A percentile compares a stretch with the other conserved stretches of the same genome.
Conservation (phyloP, 2,329 filamentous ascomycete species). For the Leptographium wingfieldii region DNA sequence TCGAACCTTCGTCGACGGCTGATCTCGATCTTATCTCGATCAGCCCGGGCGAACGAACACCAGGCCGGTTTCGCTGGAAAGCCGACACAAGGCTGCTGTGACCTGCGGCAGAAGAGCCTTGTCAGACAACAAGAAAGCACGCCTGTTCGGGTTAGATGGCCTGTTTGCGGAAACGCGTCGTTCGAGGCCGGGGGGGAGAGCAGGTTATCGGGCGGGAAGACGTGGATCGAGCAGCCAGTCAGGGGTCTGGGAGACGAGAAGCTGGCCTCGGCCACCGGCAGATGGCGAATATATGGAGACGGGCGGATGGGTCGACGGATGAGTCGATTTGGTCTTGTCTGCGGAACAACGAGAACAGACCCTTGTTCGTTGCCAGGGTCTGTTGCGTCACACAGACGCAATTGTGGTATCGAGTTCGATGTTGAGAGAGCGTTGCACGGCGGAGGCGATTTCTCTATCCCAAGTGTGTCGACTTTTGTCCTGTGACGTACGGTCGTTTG, state of each 20-base stretch:
- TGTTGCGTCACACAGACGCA: background rate
- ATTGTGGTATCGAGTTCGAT: background rate
- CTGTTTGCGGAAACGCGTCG: background rate
- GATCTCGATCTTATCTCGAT: background rate
- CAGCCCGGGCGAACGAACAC: too few species aligned
- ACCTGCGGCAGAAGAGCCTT: background rate
- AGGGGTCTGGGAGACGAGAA: background rate
- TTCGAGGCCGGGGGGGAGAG: background rate
- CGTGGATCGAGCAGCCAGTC: background rate
- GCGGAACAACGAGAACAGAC: background rate
- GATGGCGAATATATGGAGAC: background rate
- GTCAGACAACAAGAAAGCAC: background rate
- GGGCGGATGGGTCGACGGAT: background rate
- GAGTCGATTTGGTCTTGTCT: background rate
- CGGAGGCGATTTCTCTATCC: too few species aligned
- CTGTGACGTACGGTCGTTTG: too few species aligned
- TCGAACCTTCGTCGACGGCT: background rate
- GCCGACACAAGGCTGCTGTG: background rate
- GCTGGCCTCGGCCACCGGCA: background rate
- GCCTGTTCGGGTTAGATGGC: background rate
- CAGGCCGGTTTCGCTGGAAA: too few species aligned
- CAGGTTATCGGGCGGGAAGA: background rate
- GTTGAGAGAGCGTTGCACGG: too few species aligned
- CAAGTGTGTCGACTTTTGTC: too few species aligned
- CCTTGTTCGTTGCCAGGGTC: background rate